Conservation (phyloP, 345 rosid species). For the Zanthoxylum bungeanum region DNA sequence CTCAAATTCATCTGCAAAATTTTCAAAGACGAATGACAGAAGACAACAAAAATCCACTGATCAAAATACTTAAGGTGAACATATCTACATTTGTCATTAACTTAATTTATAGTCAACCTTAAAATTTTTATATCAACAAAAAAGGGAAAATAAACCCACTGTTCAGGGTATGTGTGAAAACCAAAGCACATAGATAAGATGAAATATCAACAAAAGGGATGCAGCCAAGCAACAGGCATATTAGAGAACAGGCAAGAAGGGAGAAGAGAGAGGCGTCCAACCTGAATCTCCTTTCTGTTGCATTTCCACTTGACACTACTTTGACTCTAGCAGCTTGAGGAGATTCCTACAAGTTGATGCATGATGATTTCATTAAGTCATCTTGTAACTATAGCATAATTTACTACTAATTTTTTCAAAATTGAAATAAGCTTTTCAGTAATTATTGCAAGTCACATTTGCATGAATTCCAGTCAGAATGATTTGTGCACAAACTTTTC, state of each 20-base stretch:
- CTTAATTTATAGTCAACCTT: background rate
- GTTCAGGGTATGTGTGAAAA: background rate
- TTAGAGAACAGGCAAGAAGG: background rate
- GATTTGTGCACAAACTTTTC: background rate
- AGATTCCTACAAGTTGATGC: slow-evolving; percentile 64
- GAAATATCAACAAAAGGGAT: background rate
- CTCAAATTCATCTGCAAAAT: background rate
- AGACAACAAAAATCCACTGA: background rate
- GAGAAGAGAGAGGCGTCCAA: slow-evolving; percentile 17
- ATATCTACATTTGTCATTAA: background rate
- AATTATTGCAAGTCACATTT: background rate
- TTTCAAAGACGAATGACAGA: background rate
- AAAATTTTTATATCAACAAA: background rate
- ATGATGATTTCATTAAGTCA: slow-evolving; percentile 18
- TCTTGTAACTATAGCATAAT: background rate
- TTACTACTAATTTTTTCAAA: background rate
- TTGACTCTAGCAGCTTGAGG: slow-evolving; percentile 98
- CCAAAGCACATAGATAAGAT: background rate
- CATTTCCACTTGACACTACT: slow-evolving; percentile 93
- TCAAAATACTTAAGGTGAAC: no score
- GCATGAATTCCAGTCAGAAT: background rate
- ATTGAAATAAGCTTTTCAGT: background rate
- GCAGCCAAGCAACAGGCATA: background rate
- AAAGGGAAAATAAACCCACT: background rate
- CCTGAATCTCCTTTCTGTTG: slow-evolving; percentile 98